Base-by-base conservation (phyloP, 805 yeast species). In the Kuraishia borneana region DNA sequence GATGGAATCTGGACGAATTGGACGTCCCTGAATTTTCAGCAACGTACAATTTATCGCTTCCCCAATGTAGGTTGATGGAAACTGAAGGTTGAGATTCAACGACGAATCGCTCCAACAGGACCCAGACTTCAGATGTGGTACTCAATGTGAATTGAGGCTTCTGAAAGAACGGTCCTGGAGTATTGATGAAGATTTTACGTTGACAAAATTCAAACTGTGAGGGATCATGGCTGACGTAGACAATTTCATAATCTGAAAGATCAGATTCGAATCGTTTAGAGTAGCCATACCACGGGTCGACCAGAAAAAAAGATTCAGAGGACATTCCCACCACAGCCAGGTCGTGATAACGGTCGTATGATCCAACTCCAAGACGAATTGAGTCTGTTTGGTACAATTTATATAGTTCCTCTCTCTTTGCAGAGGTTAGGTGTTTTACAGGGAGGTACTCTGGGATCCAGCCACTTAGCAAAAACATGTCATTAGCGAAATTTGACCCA, bases 401-500 rank as follows among this genome's bases (percentile, higher is more conserved):
- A 36, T 42, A 37, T 37, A 73, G 10, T 38, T 38, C 29, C 18
- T 51, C 36, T 65, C 76, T 22, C 1, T 39, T 26, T 2, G 35
- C 39, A 10, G 32, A 39, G 16, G 56, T 48, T 4, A 68, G 50
- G 6, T 58, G 46, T 6, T 60, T 48, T 1, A 58, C 49, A 1
- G 60, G 42, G 2, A 58, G 39, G 34, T 63, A 65, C 38, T 83
- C 87, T 0, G 95, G 95, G 5, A 79, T 50, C 77, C 82, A 85
- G 1, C 88, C 85, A 2, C 76, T 62, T 2, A 87, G 42, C 28
- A 73, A 53, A 44, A 58, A 83, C 0, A 82, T 68, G 46, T 83
- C 95, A 10, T 66, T 58, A 2, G 81, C 80, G 46, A 83, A 72
- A 48, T 85, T 83, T 0, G 95, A 83, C 0, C 96, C 96, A 1